Evolutionary conservation across 306 rosid genomes (phyloP).

Genomic region (Malus domestica): ASM211411v1 NC_041805.1:24447501-24448000

Average conservation of each 20-base stretch:
- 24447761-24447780: not conserved
- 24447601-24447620: not conserved
- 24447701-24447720: not conserved
- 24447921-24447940: too few species aligned
- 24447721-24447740: not conserved
- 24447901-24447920: too few species aligned
- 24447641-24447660: constrained; percentile 62
- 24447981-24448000: too few species aligned
- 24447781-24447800: not conserved
- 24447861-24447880: too few species aligned
- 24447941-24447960: too few species aligned
- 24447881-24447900: too few species aligned
- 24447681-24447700: constrained; percentile 67
- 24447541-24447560: not conserved
- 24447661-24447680: constrained; percentile 88
- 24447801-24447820: too few species aligned
- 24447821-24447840: too few species aligned
- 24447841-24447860: too few species aligned
- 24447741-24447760: not conserved
- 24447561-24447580: not conserved
- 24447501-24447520: constrained; percentile 63
- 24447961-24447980: too few species aligned
- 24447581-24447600: not conserved
- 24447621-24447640: constrained; percentile 55
- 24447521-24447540: constrained; percentile 28